Evolutionary conservation across 2,329 filamentous ascomycete species (phyloP).

Genomic region (Curvularia sp.): DNA sequence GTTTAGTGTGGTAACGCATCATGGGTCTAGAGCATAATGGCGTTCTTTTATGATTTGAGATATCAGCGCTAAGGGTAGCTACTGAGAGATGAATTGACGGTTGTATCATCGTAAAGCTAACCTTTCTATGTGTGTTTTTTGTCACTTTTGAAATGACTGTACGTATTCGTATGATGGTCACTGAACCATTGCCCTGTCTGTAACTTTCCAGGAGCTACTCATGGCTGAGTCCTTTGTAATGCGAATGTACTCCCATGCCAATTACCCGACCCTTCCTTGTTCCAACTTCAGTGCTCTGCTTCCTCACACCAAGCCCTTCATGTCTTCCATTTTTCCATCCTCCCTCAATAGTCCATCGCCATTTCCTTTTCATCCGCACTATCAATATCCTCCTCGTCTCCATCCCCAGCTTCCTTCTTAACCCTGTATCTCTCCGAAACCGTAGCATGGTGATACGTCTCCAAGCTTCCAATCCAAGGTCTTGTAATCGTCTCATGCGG

Average conservation of each 20-base stretch:
- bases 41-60: slow-evolving; percentile 10
- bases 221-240: no score
- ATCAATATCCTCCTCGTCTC: no score
- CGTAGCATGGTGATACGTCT: not conserved
- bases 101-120: not conserved
- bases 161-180: not conserved
- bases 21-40: slow-evolving; percentile 4
- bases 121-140: not conserved
- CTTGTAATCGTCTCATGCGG: not conserved
- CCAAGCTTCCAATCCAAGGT: not conserved
- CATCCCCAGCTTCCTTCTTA: not conserved
- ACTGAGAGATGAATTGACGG: slow-evolving; percentile 11
- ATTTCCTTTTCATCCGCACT: no score
- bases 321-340: no score
- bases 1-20: not conserved
- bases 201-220: no score
- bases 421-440: not conserved
- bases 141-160: not conserved
- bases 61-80: slow-evolving; percentile 5
- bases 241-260: no score
- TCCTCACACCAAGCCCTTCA: no score
- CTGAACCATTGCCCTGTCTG: not conserved
- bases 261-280: no score
- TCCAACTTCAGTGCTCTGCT: no score
- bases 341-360: no score